Conservation (phyloP, 2,329 filamentous ascomycete species). For the Lasiodiplodia hormozganensis region DNA sequence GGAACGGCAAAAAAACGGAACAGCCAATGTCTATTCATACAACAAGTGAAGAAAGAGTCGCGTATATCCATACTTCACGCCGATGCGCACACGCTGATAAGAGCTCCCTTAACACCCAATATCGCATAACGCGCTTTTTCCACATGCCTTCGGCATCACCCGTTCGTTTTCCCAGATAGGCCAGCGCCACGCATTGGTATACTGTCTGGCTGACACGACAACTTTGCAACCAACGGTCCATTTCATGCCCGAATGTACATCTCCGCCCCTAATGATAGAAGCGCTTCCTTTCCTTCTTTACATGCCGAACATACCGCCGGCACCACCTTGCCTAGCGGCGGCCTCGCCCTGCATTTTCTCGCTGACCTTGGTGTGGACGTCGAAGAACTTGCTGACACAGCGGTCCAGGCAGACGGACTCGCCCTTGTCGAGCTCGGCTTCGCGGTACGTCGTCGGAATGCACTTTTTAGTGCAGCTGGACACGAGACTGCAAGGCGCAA, state of each 20-base stretch:
- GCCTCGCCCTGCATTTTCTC: constrained; percentile 95
- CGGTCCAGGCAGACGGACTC: constrained; percentile 98
- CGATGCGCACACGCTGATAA: constrained; percentile 6
- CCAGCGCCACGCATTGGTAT: background rate
- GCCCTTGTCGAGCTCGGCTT: constrained; percentile 97
- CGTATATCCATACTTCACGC: background rate
- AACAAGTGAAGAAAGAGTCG: constrained; percentile 14
- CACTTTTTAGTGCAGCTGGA: constrained; percentile 94
- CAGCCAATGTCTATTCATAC: constrained; percentile 17
- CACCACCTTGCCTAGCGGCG: constrained; percentile 66
- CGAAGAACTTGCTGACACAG: constrained; percentile 98
- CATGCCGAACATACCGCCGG: constrained; percentile 69
- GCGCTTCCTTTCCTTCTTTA: constrained; percentile 49
- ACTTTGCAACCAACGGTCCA: background rate
- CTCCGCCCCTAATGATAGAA: background rate
- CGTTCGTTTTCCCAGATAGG: background rate
- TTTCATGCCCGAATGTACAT: background rate
- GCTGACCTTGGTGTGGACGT: constrained; percentile 96
- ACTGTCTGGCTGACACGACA: background rate
- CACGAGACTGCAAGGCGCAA: constrained; percentile 67
- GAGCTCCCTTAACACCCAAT: constrained; percentile 6
- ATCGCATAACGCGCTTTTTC: background rate
- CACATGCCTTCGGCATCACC: background rate
- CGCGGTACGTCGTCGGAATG: constrained; percentile 89
- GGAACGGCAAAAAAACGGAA: background rate